Percentiles rank a stretch among this genome's conserved stretches.
phyloP scores from a whole-genome alignment of 805 yeast species.

The Jamesozyma lodderae region DNA sequence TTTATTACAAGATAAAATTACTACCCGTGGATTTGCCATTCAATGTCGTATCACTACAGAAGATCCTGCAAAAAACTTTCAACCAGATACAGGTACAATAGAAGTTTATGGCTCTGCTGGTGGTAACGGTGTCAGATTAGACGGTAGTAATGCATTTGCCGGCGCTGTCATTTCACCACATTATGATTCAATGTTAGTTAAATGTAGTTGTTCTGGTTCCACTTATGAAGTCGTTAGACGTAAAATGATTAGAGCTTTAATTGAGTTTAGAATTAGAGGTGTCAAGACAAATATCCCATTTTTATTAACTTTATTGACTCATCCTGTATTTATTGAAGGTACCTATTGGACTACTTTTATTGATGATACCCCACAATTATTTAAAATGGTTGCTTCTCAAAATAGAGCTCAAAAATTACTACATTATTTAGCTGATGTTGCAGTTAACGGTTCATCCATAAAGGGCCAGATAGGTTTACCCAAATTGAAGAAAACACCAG shows the following conservation, averaged over 20 bases:
- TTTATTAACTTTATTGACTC: slow-evolving; percentile 80
- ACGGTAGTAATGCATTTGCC: slow-evolving; percentile 97
- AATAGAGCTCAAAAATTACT: slow-evolving; percentile 94
- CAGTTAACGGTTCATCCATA: slow-evolving; percentile 92
- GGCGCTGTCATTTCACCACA: slow-evolving; percentile 96
- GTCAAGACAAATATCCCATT: slow-evolving; percentile 98
- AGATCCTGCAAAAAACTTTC: slow-evolving; percentile 93
- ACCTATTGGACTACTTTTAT: slow-evolving; percentile 97
- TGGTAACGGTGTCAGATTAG: slow-evolving; percentile 98
- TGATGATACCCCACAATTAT: slow-evolving; percentile 93
- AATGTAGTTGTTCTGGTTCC: slow-evolving; percentile 95
- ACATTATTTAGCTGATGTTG: slow-evolving; percentile 83
- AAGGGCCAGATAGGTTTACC: slow-evolving; percentile 94
- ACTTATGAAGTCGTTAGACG: slow-evolving; percentile 94
- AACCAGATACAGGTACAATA: slow-evolving; percentile 98
- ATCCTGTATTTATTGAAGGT: slow-evolving; percentile 78
- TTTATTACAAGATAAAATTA: slow-evolving; percentile 84
- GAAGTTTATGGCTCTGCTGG: slow-evolving; percentile 98
- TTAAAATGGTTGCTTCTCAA: slow-evolving; percentile 89
- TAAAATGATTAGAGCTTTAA: slow-evolving; percentile 93
- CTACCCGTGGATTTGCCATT: slow-evolving; percentile 95
- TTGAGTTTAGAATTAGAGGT: slow-evolving; percentile 97
- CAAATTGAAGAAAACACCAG: slow-evolving; percentile 65
- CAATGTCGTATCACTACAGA: slow-evolving; percentile 99
- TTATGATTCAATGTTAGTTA: slow-evolving; percentile 96